Conservation (phyloP, 169 alveolate species). For the Toxoplasma gondii region DNA sequence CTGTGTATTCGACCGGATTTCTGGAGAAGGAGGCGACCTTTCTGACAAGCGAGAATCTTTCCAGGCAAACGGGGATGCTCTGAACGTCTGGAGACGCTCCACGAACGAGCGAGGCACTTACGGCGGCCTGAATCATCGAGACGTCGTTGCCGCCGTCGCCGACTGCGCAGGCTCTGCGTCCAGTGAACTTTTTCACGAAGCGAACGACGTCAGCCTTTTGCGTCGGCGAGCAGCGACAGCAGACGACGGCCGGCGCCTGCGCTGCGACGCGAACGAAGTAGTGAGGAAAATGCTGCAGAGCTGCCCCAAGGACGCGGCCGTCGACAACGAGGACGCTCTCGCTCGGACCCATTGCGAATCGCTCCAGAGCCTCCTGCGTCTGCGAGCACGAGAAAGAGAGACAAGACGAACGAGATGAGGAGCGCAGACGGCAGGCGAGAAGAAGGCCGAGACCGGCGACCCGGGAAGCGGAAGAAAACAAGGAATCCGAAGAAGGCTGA, state of each 20-base stretch:
- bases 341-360: slow-evolving; percentile 58
- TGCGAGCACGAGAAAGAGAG: neutral
- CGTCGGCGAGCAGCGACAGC: slow-evolving; percentile 99
- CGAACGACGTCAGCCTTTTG: slow-evolving; percentile 95
- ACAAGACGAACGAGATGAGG: no score
- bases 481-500: no score
- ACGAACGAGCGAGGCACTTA: no score
- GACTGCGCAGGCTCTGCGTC: slow-evolving; percentile 91
- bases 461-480: no score
- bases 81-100: no score
- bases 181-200: slow-evolving; percentile 74
- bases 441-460: no score
- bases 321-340: slow-evolving; percentile 69
- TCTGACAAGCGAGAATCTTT: no score
- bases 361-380: slow-evolving; percentile 54
- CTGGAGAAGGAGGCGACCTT: no score
- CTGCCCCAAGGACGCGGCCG: slow-evolving; percentile 63
- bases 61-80: no score
- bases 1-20: no score
- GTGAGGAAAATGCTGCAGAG: slow-evolving; percentile 35
- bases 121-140: slow-evolving; percentile 97
- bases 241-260: slow-evolving; percentile 77
- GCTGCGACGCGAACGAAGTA: slow-evolving; percentile 31
- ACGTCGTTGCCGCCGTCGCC: slow-evolving; percentile 99
- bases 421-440: no score